Evolutionary conservation across 176 grass and related monocot species (phyloP), one percentile per base, ranked within the genome.

Genomic region (Cenchrus purpureus): DNA sequence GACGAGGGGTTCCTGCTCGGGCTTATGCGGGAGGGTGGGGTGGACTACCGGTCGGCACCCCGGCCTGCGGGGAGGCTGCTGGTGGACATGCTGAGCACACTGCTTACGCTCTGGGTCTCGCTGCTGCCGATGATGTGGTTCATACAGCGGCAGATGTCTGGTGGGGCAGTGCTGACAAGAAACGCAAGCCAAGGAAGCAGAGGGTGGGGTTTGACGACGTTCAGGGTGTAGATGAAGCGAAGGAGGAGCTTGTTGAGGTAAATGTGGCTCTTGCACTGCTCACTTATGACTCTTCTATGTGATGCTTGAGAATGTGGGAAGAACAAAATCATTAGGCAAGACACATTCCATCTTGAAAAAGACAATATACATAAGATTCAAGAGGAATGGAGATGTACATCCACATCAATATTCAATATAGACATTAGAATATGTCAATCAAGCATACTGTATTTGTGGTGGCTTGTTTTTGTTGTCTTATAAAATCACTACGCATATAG

Each of bases 51-150:
- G 7, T 95, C 96, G 12, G 66, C 93, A 65, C 97, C 91, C 12
- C 82, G 91, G 74, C 85, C 93, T 17, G 86, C 81, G 15, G 84
- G 85, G 12, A 91, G 32, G 73, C 83, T 93, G 62, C 78, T 95
- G 48, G 86, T 92, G 86, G 89, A 86, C 32, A 86, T 93, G 82
- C 80, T 98, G 11, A 90, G 85, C 64, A 92, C 93, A 48, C 77
- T 95, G 79, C 86, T 92, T 61, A 93, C 89, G 61, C 77, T 95
- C 9, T 98, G 93, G 97, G 78, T 98, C 20, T 92, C 93, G 2
- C 64, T 98, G 63, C 82, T 95, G 86, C 97, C 97, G n/a, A 64
- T 98, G 80, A 83, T 95, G 88, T 98, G 96, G 93, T 90, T 98
- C 85, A 77, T 95, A 83, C 90, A 98, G 84, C 89, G 88, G 63